Evolutionary conservation across 495 filamentous ascomycete genomes (phyloP).

Genomic region (Podospora pseudocomata): DNA sequence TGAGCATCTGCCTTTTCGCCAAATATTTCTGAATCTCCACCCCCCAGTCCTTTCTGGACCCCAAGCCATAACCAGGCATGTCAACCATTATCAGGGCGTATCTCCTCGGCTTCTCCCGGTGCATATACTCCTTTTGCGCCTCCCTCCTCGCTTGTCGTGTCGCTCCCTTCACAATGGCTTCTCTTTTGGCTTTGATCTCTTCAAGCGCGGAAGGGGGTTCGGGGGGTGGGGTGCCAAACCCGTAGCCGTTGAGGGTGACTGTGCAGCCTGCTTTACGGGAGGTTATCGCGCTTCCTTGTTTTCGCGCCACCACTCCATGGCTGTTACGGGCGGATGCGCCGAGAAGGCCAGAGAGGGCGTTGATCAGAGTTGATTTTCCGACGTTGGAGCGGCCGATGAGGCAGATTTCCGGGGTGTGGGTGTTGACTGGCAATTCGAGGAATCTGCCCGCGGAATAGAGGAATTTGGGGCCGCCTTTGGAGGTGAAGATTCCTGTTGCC

Average conservation of each 20-base stretch:
- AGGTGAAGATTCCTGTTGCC: slow-evolving; percentile 62
- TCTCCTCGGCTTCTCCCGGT: slow-evolving; percentile 47
- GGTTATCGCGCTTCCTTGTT: slow-evolving; percentile 52
- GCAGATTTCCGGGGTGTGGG: slow-evolving; percentile 56
- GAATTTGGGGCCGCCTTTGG: slow-evolving; percentile 54
- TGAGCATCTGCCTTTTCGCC: slow-evolving; percentile 64
- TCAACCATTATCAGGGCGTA: slow-evolving; percentile 70
- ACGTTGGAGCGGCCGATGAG: slow-evolving; percentile 80
- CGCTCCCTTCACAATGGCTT: background rate
- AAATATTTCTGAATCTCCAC: slow-evolving; percentile 83
- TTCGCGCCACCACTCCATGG: slow-evolving; percentile 24
- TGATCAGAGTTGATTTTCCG: slow-evolving; percentile 85
- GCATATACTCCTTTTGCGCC: slow-evolving; percentile 27
- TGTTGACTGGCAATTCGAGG: slow-evolving; percentile 56
- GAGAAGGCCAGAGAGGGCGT: slow-evolving; percentile 64
- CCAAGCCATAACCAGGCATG: slow-evolving; percentile 92
- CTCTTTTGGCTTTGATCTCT: background rate
- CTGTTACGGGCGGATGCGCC: slow-evolving; percentile 20
- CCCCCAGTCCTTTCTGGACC: slow-evolving; percentile 75
- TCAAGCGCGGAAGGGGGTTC: slow-evolving; percentile 23
- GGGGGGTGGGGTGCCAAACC: slow-evolving; percentile 52
- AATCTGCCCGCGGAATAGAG: slow-evolving; percentile 71
- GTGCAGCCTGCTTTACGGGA: slow-evolving; percentile 75
- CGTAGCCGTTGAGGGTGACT: slow-evolving; percentile 78
- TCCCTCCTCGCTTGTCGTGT: background rate